Conservation (phyloP, 371 early-diverging fungal genomes). For the Mortierella sp. region DNA sequence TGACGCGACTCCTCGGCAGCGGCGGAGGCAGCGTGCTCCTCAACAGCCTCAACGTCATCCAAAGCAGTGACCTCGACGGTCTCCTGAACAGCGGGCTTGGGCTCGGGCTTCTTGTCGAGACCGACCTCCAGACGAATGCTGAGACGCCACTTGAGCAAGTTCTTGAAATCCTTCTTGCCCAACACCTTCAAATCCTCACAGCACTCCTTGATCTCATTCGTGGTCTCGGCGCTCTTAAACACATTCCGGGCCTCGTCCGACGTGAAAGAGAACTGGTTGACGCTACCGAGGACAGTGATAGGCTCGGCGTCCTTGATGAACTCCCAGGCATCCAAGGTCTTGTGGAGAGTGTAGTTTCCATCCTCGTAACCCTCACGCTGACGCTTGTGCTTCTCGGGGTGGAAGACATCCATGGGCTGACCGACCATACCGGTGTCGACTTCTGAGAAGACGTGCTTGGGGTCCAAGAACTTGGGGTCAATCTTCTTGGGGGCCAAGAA, state of each 20-base stretch:
- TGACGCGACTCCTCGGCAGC: conserved; percentile 66
- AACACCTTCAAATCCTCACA: conserved; percentile 94
- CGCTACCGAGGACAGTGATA: conserved; percentile 78
- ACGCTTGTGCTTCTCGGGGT: conserved; percentile 88
- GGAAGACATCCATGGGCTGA: conserved; percentile 75
- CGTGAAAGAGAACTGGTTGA: conserved; percentile 82
- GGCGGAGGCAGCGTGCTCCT: conserved; percentile 61
- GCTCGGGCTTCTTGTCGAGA: conserved; percentile 54
- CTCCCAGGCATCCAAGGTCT: conserved; percentile 77
- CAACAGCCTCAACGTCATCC: conserved; percentile 61
- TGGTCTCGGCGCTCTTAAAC: conserved; percentile 78
- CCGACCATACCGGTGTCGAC: conserved; percentile 69
- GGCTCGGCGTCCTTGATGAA: conserved; percentile 87
- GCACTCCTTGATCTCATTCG: conserved; percentile 82
- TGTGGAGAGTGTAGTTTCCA: conserved; percentile 90
- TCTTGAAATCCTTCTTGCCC: conserved; percentile 93
- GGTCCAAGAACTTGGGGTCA: conserved; percentile 96
- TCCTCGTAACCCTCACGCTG: conserved; percentile 98
- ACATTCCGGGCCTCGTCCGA: conserved; percentile 71
- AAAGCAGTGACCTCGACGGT: conserved; percentile 43
- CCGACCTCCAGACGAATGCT: conserved; percentile 75
- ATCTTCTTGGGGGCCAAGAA: conserved; percentile 97
- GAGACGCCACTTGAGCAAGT: conserved; percentile 90
- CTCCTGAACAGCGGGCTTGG: conserved; percentile 44
- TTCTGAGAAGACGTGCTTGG: conserved; percentile 96